Evolutionary conservation across 306 rosid genomes (phyloP).

Genomic region (Crotalaria pallida): DNA sequence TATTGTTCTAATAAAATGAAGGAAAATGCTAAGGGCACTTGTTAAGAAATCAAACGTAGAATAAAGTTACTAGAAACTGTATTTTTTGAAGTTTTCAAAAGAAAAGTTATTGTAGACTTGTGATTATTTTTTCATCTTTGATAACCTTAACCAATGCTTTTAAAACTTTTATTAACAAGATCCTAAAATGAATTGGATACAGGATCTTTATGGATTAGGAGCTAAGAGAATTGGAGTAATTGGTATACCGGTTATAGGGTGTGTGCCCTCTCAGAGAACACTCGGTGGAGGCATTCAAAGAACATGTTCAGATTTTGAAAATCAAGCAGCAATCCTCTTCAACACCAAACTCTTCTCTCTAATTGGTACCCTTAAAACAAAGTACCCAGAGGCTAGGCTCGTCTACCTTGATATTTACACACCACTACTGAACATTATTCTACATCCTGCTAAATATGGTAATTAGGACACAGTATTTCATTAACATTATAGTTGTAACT

Average conservation of each 20-base stretch:
- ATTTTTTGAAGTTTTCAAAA: too few relatives aligned
- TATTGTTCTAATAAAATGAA: too few relatives aligned
- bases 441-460: conserved; percentile 52
- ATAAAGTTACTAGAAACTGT: too few relatives aligned
- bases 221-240: conserved; percentile 62
- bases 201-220: conserved; percentile 59
- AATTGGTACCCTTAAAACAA: conserved; percentile 21
- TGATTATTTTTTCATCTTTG: too few relatives aligned
- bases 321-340: conserved; percentile 53
- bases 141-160: too few relatives aligned
- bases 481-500: not conserved
- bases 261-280: conserved; percentile 67
- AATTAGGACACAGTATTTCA: not conserved
- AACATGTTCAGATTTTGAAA: conserved; percentile 39
- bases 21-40: too few relatives aligned
- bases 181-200: not conserved
- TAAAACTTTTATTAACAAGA: too few relatives aligned
- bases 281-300: conserved; percentile 37
- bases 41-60: too few relatives aligned
- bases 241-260: conserved; percentile 51
- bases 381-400: conserved; percentile 42
- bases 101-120: too few relatives aligned
- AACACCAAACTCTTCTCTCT: conserved; percentile 49
- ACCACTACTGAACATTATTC: conserved; percentile 31
- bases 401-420: conserved; percentile 56